Conservation (phyloP, 129 eudicot species). For the Rutidosis leptorrhynchoides region DNA sequence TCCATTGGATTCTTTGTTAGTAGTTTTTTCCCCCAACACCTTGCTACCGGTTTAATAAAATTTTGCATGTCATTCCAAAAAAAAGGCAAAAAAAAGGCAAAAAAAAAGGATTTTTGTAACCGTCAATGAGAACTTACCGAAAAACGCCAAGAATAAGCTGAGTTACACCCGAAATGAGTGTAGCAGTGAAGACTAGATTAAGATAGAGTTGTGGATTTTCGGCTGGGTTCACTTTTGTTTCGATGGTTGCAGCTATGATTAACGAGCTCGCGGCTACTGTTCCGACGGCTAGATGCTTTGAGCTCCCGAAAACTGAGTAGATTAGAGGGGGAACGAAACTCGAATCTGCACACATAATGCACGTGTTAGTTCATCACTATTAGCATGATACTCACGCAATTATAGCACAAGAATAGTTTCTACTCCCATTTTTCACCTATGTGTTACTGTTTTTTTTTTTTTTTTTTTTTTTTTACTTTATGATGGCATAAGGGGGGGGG, state of each 20-base stretch:
- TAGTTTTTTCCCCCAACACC: too few relatives aligned
- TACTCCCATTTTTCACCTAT: too few relatives aligned
- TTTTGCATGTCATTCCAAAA: too few relatives aligned
- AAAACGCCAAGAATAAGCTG: constrained; percentile 65
- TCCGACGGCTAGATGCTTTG: constrained; percentile 83
- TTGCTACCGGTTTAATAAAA: too few relatives aligned
- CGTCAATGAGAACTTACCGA: constrained; percentile 44
- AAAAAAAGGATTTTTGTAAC: background rate
- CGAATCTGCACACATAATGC: constrained; percentile 48
- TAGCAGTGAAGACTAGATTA: constrained; percentile 66
- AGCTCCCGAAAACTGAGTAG: constrained; percentile 75
- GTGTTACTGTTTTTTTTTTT: background rate
- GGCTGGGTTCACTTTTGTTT: constrained; percentile 39
- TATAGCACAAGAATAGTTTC: background rate
- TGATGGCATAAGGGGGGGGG: background rate
- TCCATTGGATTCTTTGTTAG: too few relatives aligned
- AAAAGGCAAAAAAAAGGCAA: too few relatives aligned
- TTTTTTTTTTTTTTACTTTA: too few relatives aligned
- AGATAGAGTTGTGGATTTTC: constrained; percentile 45
- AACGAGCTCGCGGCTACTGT: constrained; percentile 86
- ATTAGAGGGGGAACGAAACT: constrained; percentile 84
- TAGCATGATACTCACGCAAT: background rate
- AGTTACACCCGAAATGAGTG: constrained; percentile 66
- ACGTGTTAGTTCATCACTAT: background rate
- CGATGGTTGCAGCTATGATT: constrained; percentile 56